Base-by-base conservation (phyloP, 257 asterid genomes). In the Lycium ferocissimum region DNA sequence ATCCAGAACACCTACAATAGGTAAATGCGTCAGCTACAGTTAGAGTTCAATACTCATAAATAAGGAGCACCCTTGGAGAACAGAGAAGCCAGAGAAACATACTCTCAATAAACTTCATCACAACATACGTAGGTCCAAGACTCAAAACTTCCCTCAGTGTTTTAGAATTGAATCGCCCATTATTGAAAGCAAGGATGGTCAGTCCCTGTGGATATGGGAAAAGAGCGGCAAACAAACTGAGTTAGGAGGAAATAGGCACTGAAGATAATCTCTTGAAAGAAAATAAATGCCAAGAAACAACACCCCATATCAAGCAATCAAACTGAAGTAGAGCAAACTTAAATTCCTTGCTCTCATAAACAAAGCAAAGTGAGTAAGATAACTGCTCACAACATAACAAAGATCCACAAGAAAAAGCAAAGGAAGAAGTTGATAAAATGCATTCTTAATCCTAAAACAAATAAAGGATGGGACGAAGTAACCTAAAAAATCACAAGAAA, bases 111-210 rank as follows among this genome's bases (percentile, higher is more conserved):
- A 95, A 92, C 88, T 95, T 97, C 99, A 97, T 94, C 92, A 93
- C 97, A 84, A 95, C 91, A 87, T 92, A 97, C 57, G 99, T 94
- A 69, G 98, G 98, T 80, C 97, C 98, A 89, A 97, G 95, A 87
- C 99, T 97, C 80, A 97, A 94, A 90, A 97, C 91, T 90, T 92
- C 97, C 3, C 94, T 93, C 83, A 92, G 81, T 83, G 97, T 91
- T 90, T 89, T 90, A 49, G 91, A 63, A 89, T 89, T 75, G 85
- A 96, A 84, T 3, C 84, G 73, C 65, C 91, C 95, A 54, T 84
- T 9, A 88, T 94, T 94, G 85, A 97, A 93, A 54, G 97, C 97
- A 88, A 97, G 86, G 81, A 97, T 86, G 83, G 95, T 83, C 87
- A 97, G 95, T 22, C 93, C 99, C 99, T 97, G 95, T 66, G 85